Evolutionary conservation across 768 basidiomycete genomes (phyloP), one percentile per base, ranked within the genome.

Genomic region (Terana coerulea): DNA sequence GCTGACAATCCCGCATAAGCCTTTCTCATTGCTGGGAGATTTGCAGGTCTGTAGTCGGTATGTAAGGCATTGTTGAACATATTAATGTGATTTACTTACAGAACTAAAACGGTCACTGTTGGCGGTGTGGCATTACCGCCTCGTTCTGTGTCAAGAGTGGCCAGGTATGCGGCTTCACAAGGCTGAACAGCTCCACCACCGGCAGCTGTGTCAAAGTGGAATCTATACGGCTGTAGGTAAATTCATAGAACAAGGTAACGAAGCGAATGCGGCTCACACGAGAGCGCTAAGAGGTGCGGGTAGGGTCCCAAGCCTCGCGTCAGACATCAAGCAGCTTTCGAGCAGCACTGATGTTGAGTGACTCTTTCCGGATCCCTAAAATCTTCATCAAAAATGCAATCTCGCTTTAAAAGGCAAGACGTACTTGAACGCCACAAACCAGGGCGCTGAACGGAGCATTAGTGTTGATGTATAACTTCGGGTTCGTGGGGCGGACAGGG

Each of bases 361-460:
- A 0, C 82, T 84, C 57, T 87, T 87, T 10, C 85, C 85, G 0
- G 85, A 82, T 0, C 84, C 84, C 52, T 53, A 9, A 19, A 22
- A 26, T 26, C 9, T 17, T 5, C 11, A n/a, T n/a, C n/a, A n/a
- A n/a, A n/a, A n/a, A n/a, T n/a, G n/a, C n/a, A n/a, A n/a, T n/a
- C n/a, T n/a, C n/a, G n/a, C n/a, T n/a, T n/a, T n/a, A n/a, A n/a
- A n/a, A n/a, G 5, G 39, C 11, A 7, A 24, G 6, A 29, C 51
- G 11, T 17, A 53, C 51, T 67, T 86, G 86, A 0, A 85, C 83
- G 0, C 85, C 86, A 47, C 85, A 87, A 9, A 87, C 74, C 12
- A 87, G 61, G 0, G 84, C 83, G 1, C 84, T 86, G 59, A 86
- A 83, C 0, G 85, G 85, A 0, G 85, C 72, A 60, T 86, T 86